Evolutionary conservation across 306 rosid species (phyloP).

Genomic region (Casuarina glauca): DNA sequence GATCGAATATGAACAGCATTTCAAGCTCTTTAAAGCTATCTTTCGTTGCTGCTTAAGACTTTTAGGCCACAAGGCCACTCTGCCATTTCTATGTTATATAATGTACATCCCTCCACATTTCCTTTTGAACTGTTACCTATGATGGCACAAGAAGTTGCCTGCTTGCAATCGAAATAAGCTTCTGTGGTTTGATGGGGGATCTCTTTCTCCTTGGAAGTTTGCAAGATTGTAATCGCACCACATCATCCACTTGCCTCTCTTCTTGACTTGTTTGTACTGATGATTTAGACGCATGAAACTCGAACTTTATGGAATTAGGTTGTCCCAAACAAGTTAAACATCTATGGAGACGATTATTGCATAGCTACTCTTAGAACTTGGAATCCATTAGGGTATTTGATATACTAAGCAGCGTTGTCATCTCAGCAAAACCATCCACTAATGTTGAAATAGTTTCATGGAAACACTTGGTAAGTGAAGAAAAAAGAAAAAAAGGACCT

Average conservation of each 20-base stretch:
- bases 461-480: not conserved
- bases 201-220: not conserved
- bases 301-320: not conserved
- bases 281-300: not conserved
- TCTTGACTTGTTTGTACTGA: not conserved
- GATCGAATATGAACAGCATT: conserved; percentile 49
- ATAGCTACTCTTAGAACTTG: not conserved
- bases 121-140: not conserved
- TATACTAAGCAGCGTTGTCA: not conserved
- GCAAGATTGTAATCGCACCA: not conserved
- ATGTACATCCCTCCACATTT: not conserved
- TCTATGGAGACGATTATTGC: not conserved
- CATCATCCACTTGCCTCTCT: not conserved
- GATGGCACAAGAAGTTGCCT: conserved; percentile 9
- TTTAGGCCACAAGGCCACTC: conserved; percentile 53
- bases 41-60: not conserved
- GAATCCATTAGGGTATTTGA: not conserved
- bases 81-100: conserved; percentile 32
- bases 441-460: no score
- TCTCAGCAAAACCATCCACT: not conserved
- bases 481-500: not conserved
- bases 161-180: conserved; percentile 1
- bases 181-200: conserved; percentile 2
- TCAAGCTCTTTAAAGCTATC: not conserved
- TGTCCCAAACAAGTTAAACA: not conserved